phyloP scores from a whole-genome alignment of 768 basidiomycete species.

The Obba rivulosa region DNA sequence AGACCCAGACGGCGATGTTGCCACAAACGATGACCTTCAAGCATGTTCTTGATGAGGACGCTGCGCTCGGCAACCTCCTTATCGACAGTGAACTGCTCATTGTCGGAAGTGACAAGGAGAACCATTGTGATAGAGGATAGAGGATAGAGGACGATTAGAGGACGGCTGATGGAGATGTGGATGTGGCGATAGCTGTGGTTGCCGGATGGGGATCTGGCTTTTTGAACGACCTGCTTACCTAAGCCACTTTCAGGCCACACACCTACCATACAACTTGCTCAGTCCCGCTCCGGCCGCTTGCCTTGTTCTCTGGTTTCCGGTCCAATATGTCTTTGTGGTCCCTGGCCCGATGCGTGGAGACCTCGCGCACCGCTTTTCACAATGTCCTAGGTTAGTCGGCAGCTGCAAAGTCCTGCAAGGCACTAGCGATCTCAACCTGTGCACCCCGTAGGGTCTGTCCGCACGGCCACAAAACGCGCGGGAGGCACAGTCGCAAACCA shows the following conservation, averaged over 20 bases:
- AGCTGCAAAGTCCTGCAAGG: not conserved
- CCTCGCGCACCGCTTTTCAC: slow-evolving; percentile 8
- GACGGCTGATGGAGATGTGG: too few species aligned
- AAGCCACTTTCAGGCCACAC: not conserved
- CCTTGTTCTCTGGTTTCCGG: not conserved
- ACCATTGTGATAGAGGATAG: slow-evolving; percentile 50
- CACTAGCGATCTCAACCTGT: not conserved
- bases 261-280: too few species aligned
- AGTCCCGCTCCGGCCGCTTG: not conserved
- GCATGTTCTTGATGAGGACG: slow-evolving; percentile 99
- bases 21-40: slow-evolving; percentile 64
- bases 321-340: slow-evolving; percentile 12
- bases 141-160: not conserved
- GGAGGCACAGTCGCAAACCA: slow-evolving; percentile 93
- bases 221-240: slow-evolving; percentile 1
- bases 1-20: slow-evolving; percentile 2
- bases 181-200: not conserved
- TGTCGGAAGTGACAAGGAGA: slow-evolving; percentile 90
- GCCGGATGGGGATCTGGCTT: not conserved
- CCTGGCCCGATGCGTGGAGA: slow-evolving; percentile 4
- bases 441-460: slow-evolving; percentile 50
- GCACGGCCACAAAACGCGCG: slow-evolving; percentile 94
- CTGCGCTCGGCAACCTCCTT: slow-evolving; percentile 93
- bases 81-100: slow-evolving; percentile 90
- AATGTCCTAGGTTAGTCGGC: slow-evolving; percentile 5